Conservation (phyloP, 2,329 filamentous ascomycete species). For the Colletotrichum sp. region DNA sequence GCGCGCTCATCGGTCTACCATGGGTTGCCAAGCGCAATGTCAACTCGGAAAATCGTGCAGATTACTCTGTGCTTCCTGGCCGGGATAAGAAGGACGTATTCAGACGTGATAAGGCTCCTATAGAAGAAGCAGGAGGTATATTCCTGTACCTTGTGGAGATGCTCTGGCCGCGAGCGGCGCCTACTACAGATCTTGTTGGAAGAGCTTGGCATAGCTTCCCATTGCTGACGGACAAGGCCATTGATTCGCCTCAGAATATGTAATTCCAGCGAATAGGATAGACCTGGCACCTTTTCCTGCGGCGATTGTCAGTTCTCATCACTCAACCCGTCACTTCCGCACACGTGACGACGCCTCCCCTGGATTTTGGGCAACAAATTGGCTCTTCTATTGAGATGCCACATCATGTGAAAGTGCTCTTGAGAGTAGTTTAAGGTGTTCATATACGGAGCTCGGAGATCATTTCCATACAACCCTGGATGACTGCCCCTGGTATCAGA, state of each 20-base stretch:
- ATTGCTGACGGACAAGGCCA: background rate
- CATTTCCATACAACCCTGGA: rapidly evolving
- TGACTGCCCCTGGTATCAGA: background rate
- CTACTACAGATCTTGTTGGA: background rate
- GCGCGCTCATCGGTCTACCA: background rate
- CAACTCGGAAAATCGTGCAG: background rate
- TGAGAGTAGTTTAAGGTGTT: background rate
- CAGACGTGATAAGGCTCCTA: background rate
- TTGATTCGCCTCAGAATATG: background rate
- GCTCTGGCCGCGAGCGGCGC: background rate
- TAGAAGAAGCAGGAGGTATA: background rate
- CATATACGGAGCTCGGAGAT: background rate
- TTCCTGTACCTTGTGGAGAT: background rate
- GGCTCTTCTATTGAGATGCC: background rate
- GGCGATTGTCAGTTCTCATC: background rate
- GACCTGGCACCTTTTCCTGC: background rate
- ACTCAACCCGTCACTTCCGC: too few species aligned
- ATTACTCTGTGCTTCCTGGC: background rate
- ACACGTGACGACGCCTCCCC: too few species aligned
- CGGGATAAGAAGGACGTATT: background rate
- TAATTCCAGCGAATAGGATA: background rate
- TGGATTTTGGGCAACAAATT: background rate
- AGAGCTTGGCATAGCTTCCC: background rate
- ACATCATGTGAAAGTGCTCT: background rate
- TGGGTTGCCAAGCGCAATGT: background rate